phyloP scores from a whole-genome alignment of 306 rosid genomes.

The Lathyrus oleraceus region DNA sequence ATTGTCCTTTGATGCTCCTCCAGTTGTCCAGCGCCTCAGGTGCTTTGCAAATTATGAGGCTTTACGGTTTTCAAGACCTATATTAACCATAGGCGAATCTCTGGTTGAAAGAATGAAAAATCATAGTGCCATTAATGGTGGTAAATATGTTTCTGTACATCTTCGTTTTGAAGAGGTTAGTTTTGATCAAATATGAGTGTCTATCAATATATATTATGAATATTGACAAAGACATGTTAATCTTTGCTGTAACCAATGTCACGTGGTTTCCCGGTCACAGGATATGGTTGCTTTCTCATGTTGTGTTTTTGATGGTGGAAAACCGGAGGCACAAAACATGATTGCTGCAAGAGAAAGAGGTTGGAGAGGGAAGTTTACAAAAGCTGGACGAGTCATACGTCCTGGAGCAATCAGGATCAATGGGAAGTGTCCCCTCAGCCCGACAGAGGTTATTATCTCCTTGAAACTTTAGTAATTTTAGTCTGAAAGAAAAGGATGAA shows the following conservation, averaged over 20 bases:
- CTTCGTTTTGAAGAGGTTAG: slow-evolving; percentile 99
- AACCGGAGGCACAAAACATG: slow-evolving; percentile 78
- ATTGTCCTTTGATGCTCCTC: slow-evolving; percentile 90
- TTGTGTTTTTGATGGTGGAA: slow-evolving; percentile 90
- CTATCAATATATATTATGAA: slow-evolving; percentile 14
- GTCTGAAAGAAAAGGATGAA: slow-evolving; percentile 19
- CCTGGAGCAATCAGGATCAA: slow-evolving; percentile 94
- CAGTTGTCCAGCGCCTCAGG: slow-evolving; percentile 85
- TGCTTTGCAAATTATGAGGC: slow-evolving; percentile 95
- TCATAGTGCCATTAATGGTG: slow-evolving; percentile 75
- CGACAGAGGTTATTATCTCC: slow-evolving; percentile 71
- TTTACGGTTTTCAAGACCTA: slow-evolving; percentile 70
- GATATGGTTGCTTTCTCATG: slow-evolving; percentile 99
- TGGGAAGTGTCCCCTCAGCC: slow-evolving; percentile 99
- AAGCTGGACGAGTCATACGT: slow-evolving; percentile 92
- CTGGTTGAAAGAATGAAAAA: slow-evolving; percentile 86
- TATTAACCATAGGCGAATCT: slow-evolving; percentile 69
- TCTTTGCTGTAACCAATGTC: slow-evolving; percentile 33
- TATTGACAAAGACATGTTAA: slow-evolving; percentile 18
- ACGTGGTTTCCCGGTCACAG: slow-evolving; percentile 47
- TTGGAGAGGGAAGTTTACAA: slow-evolving; percentile 96
- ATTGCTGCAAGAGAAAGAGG: slow-evolving; percentile 96
- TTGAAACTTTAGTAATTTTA: slow-evolving; percentile 12
- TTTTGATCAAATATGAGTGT: slow-evolving; percentile 27
- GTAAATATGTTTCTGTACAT: slow-evolving; percentile 91